A percentile compares a stretch with the other conserved stretches of the same genome.
These are phyloP conservation scores for Talaromyces trachyspermus DNA, from an alignment of 495 filamentous ascomycete species.

Conservation along the genomic window DNA sequence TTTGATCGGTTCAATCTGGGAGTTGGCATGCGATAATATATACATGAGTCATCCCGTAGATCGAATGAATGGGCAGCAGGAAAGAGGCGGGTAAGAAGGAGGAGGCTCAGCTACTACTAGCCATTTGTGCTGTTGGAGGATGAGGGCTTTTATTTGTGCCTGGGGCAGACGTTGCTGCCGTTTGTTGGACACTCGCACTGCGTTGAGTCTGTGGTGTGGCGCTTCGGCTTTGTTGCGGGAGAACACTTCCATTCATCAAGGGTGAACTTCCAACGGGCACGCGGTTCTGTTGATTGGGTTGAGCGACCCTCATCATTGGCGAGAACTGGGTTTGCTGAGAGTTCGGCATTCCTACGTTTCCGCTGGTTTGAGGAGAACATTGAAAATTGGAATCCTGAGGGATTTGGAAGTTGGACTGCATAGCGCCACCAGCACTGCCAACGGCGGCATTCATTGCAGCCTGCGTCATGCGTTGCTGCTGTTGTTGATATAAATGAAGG, in stretches of 20 bases:
- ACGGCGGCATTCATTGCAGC: constrained; percentile 62
- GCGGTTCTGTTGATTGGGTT: constrained; percentile 40
- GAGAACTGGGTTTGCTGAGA: constrained; percentile 62
- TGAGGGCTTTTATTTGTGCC: constrained; percentile 38
- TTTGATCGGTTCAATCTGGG: not conserved
- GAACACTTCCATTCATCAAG: constrained; percentile 29
- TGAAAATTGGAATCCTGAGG: constrained; percentile 36
- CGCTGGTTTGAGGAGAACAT: constrained; percentile 25
- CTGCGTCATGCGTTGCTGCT: constrained; percentile 43
- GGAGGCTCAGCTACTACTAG: constrained; percentile 25
- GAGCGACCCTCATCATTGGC: constrained; percentile 64
- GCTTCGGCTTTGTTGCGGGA: constrained; percentile 36
- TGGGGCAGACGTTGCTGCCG: constrained; percentile 26
- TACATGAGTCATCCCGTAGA: not conserved
- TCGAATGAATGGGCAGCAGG: constrained; percentile 7
- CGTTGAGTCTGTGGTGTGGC: constrained; percentile 45
- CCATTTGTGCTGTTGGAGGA: constrained; percentile 36
- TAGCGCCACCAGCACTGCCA: constrained; percentile 38
- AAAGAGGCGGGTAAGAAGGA: constrained; percentile 25
- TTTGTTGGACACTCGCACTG: constrained; percentile 37
- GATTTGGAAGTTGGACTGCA: constrained; percentile 35
- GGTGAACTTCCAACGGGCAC: constrained; percentile 32
- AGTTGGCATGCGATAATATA: not conserved
- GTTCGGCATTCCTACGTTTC: constrained; percentile 32
- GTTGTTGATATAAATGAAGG: constrained; percentile 45